Evolutionary conservation across 176 grass and related monocot genomes (phyloP).

Genomic region (Zizania latifolia): DNA sequence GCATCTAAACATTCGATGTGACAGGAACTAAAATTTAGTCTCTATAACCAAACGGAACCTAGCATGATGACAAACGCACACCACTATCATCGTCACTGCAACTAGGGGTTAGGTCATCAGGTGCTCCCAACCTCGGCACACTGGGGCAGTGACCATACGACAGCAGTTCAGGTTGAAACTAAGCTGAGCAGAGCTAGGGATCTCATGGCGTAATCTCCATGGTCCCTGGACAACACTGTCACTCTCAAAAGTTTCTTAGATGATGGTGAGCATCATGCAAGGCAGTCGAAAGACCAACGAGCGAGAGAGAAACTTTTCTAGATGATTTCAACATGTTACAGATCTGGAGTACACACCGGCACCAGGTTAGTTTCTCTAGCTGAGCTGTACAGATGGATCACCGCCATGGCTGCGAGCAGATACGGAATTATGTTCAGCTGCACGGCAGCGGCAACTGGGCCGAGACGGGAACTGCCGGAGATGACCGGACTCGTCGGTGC

Average conservation of each 20-base stretch:
- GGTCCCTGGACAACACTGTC: neutral
- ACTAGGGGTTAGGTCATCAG: neutral
- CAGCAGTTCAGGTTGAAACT: neutral
- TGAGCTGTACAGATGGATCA: constrained; percentile 29
- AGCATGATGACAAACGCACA: too few relatives aligned
- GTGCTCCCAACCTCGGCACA: neutral
- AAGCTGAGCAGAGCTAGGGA: neutral
- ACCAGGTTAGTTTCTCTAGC: constrained; percentile 8
- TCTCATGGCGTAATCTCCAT: neutral
- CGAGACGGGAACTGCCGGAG: neutral
- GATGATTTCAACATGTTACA: constrained; percentile 18
- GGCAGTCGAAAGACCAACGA: neutral
- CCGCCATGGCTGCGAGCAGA: neutral
- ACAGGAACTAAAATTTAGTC: too few relatives aligned
- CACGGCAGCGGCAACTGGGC: neutral
- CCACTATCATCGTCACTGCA: too few relatives aligned
- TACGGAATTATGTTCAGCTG: neutral
- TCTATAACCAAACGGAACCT: too few relatives aligned
- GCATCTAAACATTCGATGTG: too few relatives aligned
- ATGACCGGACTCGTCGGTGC: neutral
- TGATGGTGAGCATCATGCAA: neutral
- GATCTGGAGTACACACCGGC: neutral
- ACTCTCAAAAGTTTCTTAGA: neutral
- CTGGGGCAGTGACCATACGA: neutral
- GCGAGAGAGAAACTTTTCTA: neutral